Base-by-base conservation (phyloP, 305 asterid genomes). In the Petunia hybrid region DNA sequence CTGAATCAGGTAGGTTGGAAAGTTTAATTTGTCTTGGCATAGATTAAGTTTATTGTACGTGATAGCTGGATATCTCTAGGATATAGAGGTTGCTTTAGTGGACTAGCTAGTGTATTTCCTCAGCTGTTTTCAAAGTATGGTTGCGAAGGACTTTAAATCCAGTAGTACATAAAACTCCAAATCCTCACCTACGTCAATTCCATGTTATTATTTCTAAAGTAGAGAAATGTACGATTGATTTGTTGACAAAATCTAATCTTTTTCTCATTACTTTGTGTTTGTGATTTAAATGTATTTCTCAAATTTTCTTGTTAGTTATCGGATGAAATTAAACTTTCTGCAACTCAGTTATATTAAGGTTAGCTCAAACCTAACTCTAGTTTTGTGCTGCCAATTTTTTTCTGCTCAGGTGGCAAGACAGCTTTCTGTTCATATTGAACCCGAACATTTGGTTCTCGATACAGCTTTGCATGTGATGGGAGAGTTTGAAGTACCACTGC, bases 401-500 rank as follows among this genome's bases (percentile, higher is more conserved):
- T 70, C 40, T 36, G 57, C 41, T 59, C 87, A 94, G 97, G 87
- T 94, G 3, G 91, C 89, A 51, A 89, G 92, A 87, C 95, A 94
- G 89, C 88, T 93, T 13, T 90, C 86, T 81, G 94, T 92, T 86
- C 87, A 81, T 22, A 86, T 93, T 57, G 93, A 86, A 79, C 92
- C 97, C 1, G 93, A 91, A 80, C 92, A 91, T 87, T 79, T 94
- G 87, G 87, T 89, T 39, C 81, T 93, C 60, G 87, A 94, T 0
- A 39, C 87, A 46, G 95, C 98, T 40, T 80, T 93, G 74, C 83
- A 93, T 22, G 69, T 94, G 56, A 69, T 90, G 78, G 98, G 97
- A 7, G 94, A 92, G 84, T 90, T 86, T 85, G 91, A 94, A 89
- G 94, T 94, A 78, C 94, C 92, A 53, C 94, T 94, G 6, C 94